Evolutionary conservation across 805 yeast genomes (phyloP).

Genomic region (Pichia thaimueangensis): DNA sequence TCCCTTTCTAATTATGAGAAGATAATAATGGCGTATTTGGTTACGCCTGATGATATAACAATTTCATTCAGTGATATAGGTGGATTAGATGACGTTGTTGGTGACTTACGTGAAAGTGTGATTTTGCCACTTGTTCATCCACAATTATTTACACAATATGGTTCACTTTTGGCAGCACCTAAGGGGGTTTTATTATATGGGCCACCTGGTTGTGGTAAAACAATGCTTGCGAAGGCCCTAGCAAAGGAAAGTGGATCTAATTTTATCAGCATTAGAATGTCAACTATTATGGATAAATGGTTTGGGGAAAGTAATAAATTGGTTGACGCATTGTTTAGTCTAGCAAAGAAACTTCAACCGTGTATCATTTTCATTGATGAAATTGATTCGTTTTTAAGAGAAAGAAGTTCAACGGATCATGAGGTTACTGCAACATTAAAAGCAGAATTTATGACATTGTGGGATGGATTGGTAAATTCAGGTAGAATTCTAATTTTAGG

Average conservation of each 20-base stretch:
- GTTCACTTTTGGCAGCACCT: constrained; percentile 75
- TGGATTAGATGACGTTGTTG: constrained; percentile 76
- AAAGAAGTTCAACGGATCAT: constrained; percentile 77
- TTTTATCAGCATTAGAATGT: constrained; percentile 86
- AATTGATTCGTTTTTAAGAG: constrained; percentile 89
- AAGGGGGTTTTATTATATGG: constrained; percentile 91
- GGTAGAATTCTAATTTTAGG: constrained; percentile 86
- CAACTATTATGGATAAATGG: constrained; percentile 95
- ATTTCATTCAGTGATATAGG: constrained; percentile 81
- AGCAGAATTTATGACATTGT: constrained; percentile 94
- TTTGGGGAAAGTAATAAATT: constrained; percentile 94
- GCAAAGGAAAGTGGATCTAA: constrained; percentile 90
- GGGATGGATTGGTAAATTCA: constrained; percentile 83
- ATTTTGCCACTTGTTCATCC: constrained; percentile 82
- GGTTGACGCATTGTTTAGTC: constrained; percentile 85
- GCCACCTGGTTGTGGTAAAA: constrained; percentile 97
- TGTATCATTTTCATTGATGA: constrained; percentile 95
- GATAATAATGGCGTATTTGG: constrained; percentile 67
- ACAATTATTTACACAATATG: constrained; percentile 62
- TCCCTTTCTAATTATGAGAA: constrained; percentile 55
- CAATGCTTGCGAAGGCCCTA: constrained; percentile 93
- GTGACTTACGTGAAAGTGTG: constrained; percentile 82
- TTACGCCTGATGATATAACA: constrained; percentile 77
- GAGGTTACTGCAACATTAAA: constrained; percentile 92
- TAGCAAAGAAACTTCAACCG: constrained; percentile 86